phyloP scores from a whole-genome alignment of 2,329 filamentous ascomycete genomes.

The Penicillium sp. region DNA sequence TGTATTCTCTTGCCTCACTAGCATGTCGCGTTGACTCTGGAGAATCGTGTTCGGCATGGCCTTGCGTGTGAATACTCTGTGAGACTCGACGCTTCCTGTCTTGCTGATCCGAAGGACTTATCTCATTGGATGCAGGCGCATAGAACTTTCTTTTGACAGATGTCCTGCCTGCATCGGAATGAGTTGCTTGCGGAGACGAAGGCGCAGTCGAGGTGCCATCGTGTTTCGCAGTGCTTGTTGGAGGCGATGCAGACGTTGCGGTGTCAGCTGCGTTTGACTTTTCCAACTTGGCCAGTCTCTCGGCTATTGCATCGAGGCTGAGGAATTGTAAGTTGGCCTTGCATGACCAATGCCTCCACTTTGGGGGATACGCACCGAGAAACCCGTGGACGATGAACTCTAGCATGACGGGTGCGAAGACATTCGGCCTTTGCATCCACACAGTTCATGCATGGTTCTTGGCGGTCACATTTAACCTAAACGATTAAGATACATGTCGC shows the following conservation, averaged over 20 bases:
- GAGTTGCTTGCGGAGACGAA: conserved; percentile 17
- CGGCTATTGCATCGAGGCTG: conserved; percentile 25
- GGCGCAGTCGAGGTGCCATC: conserved; percentile 10
- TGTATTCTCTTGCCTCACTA: conserved; percentile 29
- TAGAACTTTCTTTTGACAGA: conserved; percentile 22
- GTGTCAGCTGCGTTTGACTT: conserved; percentile 14
- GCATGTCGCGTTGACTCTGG: conserved; percentile 26
- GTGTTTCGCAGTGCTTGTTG: conserved; percentile 7
- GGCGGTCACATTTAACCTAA: conserved; percentile 50
- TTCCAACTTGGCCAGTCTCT: conserved; percentile 28
- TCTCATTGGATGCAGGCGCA: neutral
- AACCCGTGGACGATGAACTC: conserved; percentile 27
- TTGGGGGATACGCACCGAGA: conserved; percentile 21
- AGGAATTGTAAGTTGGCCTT: conserved; percentile 3
- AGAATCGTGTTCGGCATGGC: conserved; percentile 18
- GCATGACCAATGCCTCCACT: neutral
- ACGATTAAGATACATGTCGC: neutral
- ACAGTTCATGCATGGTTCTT: conserved; percentile 52
- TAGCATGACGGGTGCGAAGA: conserved; percentile 27
- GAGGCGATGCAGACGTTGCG: conserved; percentile 15
- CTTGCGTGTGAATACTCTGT: conserved; percentile 13
- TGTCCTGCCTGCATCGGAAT: neutral
- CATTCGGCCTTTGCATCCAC: conserved; percentile 46
- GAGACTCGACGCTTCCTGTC: conserved; percentile 20
- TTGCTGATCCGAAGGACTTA: neutral